Evolutionary conservation across 345 rosid species (phyloP).

Genomic region (Combretum micranthum): DNA sequence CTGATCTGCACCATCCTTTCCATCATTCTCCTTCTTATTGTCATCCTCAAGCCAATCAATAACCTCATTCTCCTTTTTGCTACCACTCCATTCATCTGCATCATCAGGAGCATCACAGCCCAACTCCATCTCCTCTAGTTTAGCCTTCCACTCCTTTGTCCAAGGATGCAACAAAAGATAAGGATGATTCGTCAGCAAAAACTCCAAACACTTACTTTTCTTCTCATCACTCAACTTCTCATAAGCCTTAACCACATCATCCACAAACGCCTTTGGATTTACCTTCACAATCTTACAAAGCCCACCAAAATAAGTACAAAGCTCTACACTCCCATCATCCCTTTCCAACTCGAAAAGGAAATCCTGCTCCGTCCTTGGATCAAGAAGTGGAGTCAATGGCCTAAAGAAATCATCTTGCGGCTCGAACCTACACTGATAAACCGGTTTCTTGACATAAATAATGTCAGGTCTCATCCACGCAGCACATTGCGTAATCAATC

Average conservation of each 20-base stretch:
- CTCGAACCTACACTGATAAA: slow-evolving; percentile 86
- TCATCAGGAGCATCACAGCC: slow-evolving; percentile 98
- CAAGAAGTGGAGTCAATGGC: slow-evolving; percentile 47
- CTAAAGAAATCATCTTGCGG: slow-evolving; percentile 71
- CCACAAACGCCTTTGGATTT: slow-evolving; percentile 76
- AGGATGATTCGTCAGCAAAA: slow-evolving; percentile 72
- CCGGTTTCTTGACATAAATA: slow-evolving; percentile 83
- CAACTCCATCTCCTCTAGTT: slow-evolving; percentile 88
- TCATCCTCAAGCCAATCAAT: slow-evolving; percentile 62
- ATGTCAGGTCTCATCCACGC: slow-evolving; percentile 97
- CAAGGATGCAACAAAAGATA: slow-evolving; percentile 73
- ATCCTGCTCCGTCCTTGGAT: slow-evolving; percentile 62
- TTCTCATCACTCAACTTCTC: slow-evolving; percentile 73
- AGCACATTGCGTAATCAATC: slow-evolving; percentile 62
- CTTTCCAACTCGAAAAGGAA: slow-evolving; percentile 50
- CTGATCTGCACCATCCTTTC: slow-evolving; percentile 22
- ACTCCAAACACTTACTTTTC: slow-evolving; percentile 64
- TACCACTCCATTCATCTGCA: slow-evolving; percentile 21
- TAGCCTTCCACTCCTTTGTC: slow-evolving; percentile 90
- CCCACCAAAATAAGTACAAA: slow-evolving; percentile 70
- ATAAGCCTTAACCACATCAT: slow-evolving; percentile 84
- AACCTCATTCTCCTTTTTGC: slow-evolving; percentile 31
- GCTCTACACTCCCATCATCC: slow-evolving; percentile 57
- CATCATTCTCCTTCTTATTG: slow-evolving; percentile 23
- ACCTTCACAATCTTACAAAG: slow-evolving; percentile 84